Conservation (phyloP, 257 asterid species). For the Datura wrightii region DNA sequence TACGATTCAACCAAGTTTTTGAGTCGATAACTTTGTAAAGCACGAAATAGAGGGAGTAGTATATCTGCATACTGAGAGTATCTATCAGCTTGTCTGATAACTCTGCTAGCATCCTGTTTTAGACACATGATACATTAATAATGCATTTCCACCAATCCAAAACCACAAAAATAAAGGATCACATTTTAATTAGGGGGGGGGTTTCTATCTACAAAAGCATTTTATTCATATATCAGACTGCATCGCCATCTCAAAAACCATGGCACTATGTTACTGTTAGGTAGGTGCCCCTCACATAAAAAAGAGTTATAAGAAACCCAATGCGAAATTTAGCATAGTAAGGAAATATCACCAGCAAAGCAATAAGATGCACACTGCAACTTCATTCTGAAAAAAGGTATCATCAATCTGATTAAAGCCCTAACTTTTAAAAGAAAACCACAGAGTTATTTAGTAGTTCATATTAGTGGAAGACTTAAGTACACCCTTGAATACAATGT, state of each 20-base stretch:
- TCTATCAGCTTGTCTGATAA: constrained; percentile 76
- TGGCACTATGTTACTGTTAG: background rate
- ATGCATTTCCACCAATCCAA: background rate
- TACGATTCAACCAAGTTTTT: constrained; percentile 74
- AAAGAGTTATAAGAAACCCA: background rate
- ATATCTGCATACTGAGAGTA: constrained; percentile 80
- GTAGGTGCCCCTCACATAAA: background rate
- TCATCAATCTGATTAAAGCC: background rate
- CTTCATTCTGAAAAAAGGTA: background rate
- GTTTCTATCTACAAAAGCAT: background rate
- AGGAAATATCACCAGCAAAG: background rate
- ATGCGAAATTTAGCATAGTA: background rate
- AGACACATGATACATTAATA: constrained; percentile 34
- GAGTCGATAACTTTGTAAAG: constrained; percentile 79
- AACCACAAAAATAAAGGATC: background rate
- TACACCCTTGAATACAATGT: background rate
- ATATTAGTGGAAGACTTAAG: background rate
- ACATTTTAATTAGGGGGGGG: background rate
- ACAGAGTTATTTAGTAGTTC: background rate
- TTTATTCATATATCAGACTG: background rate
- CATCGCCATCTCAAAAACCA: background rate
- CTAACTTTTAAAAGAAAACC: background rate
- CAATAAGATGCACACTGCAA: background rate
- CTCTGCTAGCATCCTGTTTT: constrained; percentile 82
- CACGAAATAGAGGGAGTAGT: constrained; percentile 73